Conservation (phyloP, 1,284 basidiomycete species). For the Leccinum subatratum region DNA sequence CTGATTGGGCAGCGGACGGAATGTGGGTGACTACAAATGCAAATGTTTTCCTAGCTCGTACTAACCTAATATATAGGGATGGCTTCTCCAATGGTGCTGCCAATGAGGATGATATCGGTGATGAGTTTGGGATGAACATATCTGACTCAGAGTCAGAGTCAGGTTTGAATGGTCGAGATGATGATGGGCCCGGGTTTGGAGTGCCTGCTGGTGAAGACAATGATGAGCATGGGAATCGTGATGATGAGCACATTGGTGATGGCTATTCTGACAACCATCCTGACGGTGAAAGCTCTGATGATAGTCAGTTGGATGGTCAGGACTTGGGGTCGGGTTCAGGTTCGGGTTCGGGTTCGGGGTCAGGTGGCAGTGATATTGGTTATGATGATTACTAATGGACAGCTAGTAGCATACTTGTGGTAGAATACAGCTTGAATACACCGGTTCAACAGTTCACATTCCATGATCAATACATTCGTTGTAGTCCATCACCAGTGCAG, state of each 20-base stretch:
- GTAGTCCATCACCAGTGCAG: no score
- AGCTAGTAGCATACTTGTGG: no score
- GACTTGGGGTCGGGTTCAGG: neutral
- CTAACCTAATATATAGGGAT: neutral
- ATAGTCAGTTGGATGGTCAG: neutral
- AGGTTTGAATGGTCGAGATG: no score
- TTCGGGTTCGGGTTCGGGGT: no score
- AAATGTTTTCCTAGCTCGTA: neutral
- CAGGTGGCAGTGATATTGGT: neutral
- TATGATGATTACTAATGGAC: neutral
- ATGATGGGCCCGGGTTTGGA: no score
- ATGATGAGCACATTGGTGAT: no score
- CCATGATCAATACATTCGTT: no score
- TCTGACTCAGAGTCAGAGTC: neutral
- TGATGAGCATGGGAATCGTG: no score
- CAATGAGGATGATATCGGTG: neutral
- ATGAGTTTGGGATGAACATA: neutral
- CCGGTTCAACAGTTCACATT: no score
- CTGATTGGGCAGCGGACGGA: neutral
- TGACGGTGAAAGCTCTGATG: neutral
- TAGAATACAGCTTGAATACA: no score
- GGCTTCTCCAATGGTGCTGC: neutral
- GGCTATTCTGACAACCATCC: neutral
- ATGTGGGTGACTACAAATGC: neutral
- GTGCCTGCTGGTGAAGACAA: neutral